phyloP scores from a whole-genome alignment of 148 eudicot genomes.

The Fallopia convolvulus region DNA sequence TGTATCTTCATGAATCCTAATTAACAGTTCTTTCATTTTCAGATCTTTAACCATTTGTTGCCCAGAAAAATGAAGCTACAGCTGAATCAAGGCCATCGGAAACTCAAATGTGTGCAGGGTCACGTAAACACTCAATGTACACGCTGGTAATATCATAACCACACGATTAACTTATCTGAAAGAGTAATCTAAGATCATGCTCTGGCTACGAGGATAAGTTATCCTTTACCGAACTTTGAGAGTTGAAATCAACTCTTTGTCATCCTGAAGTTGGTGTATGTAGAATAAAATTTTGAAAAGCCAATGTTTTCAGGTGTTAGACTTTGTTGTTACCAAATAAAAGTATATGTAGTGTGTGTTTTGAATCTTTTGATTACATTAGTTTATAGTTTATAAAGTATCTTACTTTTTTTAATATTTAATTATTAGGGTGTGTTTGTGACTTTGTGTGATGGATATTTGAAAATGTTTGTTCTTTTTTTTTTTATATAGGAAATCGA shows the following conservation, averaged over 20 bases:
- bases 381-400: no score
- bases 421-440: no score
- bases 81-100: not conserved
- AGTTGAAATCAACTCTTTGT: not conserved
- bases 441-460: no score
- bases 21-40: not conserved
- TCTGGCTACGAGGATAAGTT: not conserved
- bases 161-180: not conserved
- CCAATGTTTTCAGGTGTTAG: no score
- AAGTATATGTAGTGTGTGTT: not conserved
- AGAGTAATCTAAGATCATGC: slow-evolving; percentile 5
- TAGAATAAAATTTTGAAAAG: not conserved
- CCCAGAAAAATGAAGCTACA: not conserved
- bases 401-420: no score
- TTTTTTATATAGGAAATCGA: no score
- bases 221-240: not conserved
- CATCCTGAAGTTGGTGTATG: not conserved
- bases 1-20: not conserved
- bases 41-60: not conserved
- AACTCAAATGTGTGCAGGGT: not conserved
- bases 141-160: not conserved
- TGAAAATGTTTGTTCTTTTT: no score
- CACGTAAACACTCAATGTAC: not conserved
- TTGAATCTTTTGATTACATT: no score
- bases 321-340: not conserved